phyloP scores from a whole-genome alignment of 345 rosid species.

The Angophora floribunda region DNA sequence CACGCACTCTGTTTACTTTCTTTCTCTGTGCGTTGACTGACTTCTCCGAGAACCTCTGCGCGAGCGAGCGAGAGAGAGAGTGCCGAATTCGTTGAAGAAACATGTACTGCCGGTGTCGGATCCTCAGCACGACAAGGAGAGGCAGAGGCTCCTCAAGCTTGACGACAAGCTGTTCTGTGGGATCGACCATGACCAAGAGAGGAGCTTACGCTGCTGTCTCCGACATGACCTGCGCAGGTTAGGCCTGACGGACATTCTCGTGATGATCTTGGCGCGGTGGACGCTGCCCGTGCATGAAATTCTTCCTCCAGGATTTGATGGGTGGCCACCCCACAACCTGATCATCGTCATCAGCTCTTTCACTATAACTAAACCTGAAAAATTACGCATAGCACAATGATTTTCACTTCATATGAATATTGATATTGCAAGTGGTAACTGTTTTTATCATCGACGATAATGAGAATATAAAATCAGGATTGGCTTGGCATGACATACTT shows the following conservation, averaged over 20 bases:
- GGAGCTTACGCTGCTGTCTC: constrained; percentile 86
- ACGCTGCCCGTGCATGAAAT: constrained; percentile 7
- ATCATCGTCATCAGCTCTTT: constrained; percentile 10
- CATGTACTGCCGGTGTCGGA: constrained; percentile 58
- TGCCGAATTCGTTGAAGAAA: constrained; percentile 31
- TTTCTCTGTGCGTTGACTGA: background rate
- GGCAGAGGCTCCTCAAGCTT: constrained; percentile 38
- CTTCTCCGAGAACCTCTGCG: background rate
- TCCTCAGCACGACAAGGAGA: constrained; percentile 35
- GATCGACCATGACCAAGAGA: constrained; percentile 88
- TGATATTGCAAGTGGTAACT: background rate
- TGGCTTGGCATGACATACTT: background rate
- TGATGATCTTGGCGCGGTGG: background rate
- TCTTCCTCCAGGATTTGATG: constrained; percentile 53
- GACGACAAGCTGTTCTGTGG: constrained; percentile 63
- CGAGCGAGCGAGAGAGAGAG: background rate
- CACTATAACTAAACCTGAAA: background rate
- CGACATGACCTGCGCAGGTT: constrained; percentile 95
- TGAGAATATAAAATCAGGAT: background rate
- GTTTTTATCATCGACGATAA: background rate
- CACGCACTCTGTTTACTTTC: background rate
- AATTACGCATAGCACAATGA: background rate
- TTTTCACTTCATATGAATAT: background rate
- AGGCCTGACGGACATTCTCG: background rate
- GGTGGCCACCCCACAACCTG: constrained; percentile 76